Base-by-base conservation (phyloP, 148 eudicot genomes). In the Rhododendron williamsianum region DNA sequence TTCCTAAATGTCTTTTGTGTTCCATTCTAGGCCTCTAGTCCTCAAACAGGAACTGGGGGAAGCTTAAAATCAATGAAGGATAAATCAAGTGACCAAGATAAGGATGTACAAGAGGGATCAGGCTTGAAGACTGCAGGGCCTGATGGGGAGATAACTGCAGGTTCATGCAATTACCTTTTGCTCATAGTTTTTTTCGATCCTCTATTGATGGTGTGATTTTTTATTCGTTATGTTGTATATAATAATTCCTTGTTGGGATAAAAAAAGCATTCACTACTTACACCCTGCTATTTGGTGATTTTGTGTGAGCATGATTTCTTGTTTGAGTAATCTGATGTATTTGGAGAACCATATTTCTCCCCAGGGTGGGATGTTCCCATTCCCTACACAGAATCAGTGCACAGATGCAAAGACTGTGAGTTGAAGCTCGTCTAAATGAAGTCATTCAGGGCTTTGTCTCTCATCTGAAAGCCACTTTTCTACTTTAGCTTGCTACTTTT, bases 121-220 rank as follows among this genome's bases (percentile, higher is more conserved):
- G 92, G 91, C 82, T 85, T 97, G 87, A 97, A 97, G 88, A 91
- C 89, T 43, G 99, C 98, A 48, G 98, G 99, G 82, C 89, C 96
- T 43, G 98, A 97, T 43, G 98, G 98, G 84, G 98, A 97, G 92
- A 93, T 97, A 86, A 94, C 96, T 80, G 99, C 99, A 89, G 99
- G 99, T 97, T 84, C 30, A 82, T 72, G 79, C 36, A 58, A 21
- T 48, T 81, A 58, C 69, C 52, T 35, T 86, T 51, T 60, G 10
- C 71, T 80, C 69, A 41, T 35, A 41, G 11, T 36, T 56, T 76
- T 58, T 58, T 5, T 30, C 25, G 25, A 48, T 73, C 60, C 74
- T 46, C 46, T 54, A 54, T 78, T 48, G 33, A 51, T 79, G 43
- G 46, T 72, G 4, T 71, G 4, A 51, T 45, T 78, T 85, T 23